Conservation (phyloP, 768 basidiomycete species). For the Russula sp. region DNA sequence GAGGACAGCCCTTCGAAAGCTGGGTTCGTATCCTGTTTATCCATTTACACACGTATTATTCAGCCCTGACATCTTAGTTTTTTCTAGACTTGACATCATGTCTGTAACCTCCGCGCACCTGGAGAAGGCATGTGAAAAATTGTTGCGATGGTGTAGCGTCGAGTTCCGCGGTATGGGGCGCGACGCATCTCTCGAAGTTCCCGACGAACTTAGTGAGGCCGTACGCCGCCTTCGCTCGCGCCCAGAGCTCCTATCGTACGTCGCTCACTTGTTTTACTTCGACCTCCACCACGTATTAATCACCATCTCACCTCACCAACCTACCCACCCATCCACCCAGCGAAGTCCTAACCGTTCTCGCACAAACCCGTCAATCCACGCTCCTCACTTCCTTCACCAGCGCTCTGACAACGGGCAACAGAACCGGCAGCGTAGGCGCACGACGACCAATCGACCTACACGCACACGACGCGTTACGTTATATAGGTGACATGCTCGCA, state of each 20-base stretch:
- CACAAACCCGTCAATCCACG: constrained; percentile 77
- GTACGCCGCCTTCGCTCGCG: constrained; percentile 70
- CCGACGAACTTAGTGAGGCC: constrained; percentile 61
- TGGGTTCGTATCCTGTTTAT: constrained; percentile 48
- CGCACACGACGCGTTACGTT: constrained; percentile 94
- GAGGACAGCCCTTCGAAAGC: constrained; percentile 76
- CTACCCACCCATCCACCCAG: constrained; percentile 36
- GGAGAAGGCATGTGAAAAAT: constrained; percentile 88
- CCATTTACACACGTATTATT: neutral
- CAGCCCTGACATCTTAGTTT: neutral
- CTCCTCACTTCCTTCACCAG: constrained; percentile 83
- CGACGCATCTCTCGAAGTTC: constrained; percentile 71
- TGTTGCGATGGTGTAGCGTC: constrained; percentile 78
- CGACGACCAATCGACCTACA: constrained; percentile 90
- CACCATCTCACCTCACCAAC: neutral
- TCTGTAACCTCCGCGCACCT: constrained; percentile 73
- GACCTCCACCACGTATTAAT: neutral
- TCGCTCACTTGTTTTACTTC: constrained; percentile 11
- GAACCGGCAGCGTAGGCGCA: neutral
- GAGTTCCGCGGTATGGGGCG: constrained; percentile 79
- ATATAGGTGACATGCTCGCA: constrained; percentile 97
- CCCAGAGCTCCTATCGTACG: constrained; percentile 73
- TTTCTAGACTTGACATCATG: constrained; percentile 81
- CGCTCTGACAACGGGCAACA: constrained; percentile 69
- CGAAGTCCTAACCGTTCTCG: constrained; percentile 73